Conservation (phyloP, 495 filamentous ascomycete species). For the Beverwykella pulmonaria region DNA sequence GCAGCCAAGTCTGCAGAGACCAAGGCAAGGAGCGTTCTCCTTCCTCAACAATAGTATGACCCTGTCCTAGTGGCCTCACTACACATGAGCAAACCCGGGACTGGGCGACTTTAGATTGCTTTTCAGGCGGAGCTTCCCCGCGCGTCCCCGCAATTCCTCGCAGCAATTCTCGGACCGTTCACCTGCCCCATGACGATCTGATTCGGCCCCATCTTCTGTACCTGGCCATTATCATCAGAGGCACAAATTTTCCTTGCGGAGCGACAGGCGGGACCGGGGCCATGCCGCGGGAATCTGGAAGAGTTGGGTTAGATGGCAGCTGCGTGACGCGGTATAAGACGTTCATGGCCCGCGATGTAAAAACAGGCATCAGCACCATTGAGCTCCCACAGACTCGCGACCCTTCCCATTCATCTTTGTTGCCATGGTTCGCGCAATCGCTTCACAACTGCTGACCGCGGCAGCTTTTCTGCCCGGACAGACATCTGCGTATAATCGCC, state of each 20-base stretch:
- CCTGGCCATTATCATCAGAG: not conserved
- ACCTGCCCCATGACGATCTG: not conserved
- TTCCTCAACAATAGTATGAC: not conserved
- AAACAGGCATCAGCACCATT: not conserved
- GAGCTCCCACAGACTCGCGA: not conserved
- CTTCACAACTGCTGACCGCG: not conserved
- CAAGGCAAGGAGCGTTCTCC: not conserved
- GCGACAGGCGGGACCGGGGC: not conserved
- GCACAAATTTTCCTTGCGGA: conserved; percentile 1
- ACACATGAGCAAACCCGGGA: not conserved
- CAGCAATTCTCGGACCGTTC: conserved; percentile 11
- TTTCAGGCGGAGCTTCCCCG: not conserved
- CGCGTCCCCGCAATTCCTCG: conserved; percentile 4
- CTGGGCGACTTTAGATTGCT: not conserved
- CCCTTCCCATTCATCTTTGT: not conserved
- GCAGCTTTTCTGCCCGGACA: not conserved
- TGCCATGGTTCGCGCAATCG: not conserved
- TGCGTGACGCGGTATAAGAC: conserved; percentile 1
- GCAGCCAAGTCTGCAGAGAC: not conserved
- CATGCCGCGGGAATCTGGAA: not conserved
- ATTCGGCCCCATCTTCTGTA: not conserved
- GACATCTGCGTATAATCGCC: conserved; percentile 13
- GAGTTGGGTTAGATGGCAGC: not conserved
- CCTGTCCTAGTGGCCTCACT: not conserved
- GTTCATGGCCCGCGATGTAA: not conserved